Conservation (phyloP, 768 basidiomycete species). For the Boletus tomentosulus region DNA sequence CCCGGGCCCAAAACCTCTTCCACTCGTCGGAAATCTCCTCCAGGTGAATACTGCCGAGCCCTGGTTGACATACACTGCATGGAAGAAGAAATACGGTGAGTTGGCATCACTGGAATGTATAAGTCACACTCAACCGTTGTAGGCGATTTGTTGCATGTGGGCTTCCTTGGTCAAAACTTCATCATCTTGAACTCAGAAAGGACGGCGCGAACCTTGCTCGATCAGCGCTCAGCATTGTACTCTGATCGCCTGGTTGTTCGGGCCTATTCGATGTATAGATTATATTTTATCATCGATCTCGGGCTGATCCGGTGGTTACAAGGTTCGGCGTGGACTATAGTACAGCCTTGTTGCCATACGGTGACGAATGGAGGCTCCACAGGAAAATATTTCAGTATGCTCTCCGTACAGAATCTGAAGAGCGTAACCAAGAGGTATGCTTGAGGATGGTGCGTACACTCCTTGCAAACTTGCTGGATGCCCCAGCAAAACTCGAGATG, state of each 20-base stretch:
- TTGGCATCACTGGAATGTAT: not conserved
- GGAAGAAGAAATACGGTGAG: conserved; percentile 32
- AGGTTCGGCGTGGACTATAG: not conserved
- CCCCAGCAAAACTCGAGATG: not conserved
- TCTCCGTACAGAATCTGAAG: conserved; percentile 16
- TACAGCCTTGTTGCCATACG: conserved; percentile 14
- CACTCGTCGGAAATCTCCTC: conserved; percentile 26
- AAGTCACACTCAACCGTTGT: not conserved
- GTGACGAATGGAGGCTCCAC: conserved; percentile 29
- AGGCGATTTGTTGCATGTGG: not conserved
- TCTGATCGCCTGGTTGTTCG: conserved; percentile 17
- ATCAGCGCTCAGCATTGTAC: conserved; percentile 27
- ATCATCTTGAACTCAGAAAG: conserved; percentile 29
- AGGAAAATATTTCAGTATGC: conserved; percentile 29
- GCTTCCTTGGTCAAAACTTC: conserved; percentile 16
- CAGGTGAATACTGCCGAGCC: conserved; percentile 27
- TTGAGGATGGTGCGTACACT: not conserved
- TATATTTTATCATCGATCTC: not conserved
- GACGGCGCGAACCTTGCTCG: conserved; percentile 21
- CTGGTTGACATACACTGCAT: conserved; percentile 34
- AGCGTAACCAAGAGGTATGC: not conserved
- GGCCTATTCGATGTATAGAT: not conserved
- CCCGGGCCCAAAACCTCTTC: conserved; percentile 31
- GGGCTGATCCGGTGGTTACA: not conserved
- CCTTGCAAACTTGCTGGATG: not conserved